phyloP scores from a whole-genome alignment of 2,329 filamentous ascomycete genomes.

The Penicillium sp. region DNA sequence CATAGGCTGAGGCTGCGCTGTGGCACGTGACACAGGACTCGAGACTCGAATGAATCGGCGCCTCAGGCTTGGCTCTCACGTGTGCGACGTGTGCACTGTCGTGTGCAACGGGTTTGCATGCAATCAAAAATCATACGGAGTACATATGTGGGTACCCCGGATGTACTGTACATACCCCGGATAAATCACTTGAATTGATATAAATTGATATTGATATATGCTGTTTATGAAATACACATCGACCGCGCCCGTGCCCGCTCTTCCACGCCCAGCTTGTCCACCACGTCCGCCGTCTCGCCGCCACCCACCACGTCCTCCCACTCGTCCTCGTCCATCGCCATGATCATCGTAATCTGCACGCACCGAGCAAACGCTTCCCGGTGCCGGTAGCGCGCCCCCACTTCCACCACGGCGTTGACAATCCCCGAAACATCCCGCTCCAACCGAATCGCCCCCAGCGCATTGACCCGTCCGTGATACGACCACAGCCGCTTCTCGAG shows the following conservation, averaged over 20 bases:
- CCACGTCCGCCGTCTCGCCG: conserved; percentile 45
- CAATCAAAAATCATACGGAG: no score
- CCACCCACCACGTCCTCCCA: conserved; percentile 71
- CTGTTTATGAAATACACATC: no score
- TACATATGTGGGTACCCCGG: no score
- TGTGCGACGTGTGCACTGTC: not conserved
- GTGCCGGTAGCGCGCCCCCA: conserved; percentile 62
- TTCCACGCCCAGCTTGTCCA: conserved; percentile 65
- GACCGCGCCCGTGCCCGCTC: conserved; percentile 70
- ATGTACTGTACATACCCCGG: no score
- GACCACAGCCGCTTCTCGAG: conserved; percentile 86
- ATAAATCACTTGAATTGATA: no score
- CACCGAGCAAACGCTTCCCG: conserved; percentile 73
- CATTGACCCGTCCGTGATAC: conserved; percentile 73
- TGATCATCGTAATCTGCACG: conserved; percentile 75
- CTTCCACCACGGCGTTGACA: conserved; percentile 48
- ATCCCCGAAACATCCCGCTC: conserved; percentile 81
- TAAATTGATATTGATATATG: not conserved
- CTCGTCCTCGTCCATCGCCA: conserved; percentile 94
- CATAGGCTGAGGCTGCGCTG: no score
- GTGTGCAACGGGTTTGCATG: not conserved
- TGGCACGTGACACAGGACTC: no score
- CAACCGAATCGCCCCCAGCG: conserved; percentile 74
- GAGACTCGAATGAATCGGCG: no score
- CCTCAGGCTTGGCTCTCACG: no score